Evolutionary conservation across 2,329 filamentous ascomycete species (phyloP).

Genomic region (Clonostachys chloroleuca): DNA sequence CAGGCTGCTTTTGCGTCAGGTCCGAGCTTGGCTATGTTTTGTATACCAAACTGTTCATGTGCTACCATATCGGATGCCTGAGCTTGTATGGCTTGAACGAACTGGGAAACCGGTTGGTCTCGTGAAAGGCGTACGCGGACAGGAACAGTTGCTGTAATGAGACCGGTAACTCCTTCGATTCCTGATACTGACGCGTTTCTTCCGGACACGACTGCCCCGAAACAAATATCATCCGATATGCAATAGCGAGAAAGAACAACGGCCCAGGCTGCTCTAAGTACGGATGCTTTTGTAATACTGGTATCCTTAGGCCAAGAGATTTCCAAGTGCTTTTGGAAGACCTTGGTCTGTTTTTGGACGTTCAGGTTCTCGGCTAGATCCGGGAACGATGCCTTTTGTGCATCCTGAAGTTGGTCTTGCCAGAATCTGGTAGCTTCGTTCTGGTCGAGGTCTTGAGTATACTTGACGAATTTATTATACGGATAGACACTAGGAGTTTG

Average conservation of each 20-base stretch:
- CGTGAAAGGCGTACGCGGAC: slow-evolving; percentile 3
- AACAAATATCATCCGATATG: slow-evolving; percentile 18
- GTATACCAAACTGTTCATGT: slow-evolving; percentile 10
- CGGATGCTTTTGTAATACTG: slow-evolving; percentile 6
- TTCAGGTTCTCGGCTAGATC: not conserved
- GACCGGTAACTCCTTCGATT: slow-evolving; percentile 5
- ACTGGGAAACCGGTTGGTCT: slow-evolving; percentile 5
- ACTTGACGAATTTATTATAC: slow-evolving; percentile 35
- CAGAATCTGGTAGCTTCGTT: slow-evolving; percentile 1
- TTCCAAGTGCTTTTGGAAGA: not conserved
- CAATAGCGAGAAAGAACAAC: slow-evolving; percentile 17
- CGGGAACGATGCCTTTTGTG: slow-evolving; percentile 5
- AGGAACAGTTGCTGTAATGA: slow-evolving; percentile 8
- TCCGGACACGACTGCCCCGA: slow-evolving; percentile 10
- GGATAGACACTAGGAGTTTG: not conserved
- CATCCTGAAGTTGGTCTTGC: not conserved
- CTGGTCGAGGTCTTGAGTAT: slow-evolving; percentile 23
- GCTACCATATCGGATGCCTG: slow-evolving; percentile 6
- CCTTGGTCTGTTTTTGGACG: not conserved
- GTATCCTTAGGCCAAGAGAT: not conserved
- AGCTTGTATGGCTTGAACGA: slow-evolving; percentile 1
- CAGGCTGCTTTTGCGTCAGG: slow-evolving; percentile 3
- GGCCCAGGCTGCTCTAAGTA: slow-evolving; percentile 5
- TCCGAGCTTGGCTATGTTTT: slow-evolving; percentile 8
- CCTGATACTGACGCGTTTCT: slow-evolving; percentile 7